Evolutionary conservation across 2,329 filamentous ascomycete genomes (phyloP).

Genomic region (Xylariaceae sp.): DNA sequence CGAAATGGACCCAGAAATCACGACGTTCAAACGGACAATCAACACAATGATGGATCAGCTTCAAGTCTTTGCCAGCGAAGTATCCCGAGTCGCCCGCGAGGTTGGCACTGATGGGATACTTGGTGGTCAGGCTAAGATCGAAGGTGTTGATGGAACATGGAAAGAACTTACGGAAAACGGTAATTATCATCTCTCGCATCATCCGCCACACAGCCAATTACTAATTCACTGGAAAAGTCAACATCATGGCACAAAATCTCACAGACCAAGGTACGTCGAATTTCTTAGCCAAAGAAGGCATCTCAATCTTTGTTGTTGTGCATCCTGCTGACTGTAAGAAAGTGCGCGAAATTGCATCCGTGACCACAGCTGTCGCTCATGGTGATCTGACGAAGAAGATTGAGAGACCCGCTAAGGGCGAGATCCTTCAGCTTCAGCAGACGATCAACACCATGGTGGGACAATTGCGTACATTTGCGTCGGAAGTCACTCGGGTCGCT

Average conservation of each 20-base stretch:
- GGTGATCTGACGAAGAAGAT: slow-evolving; percentile 84
- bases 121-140: slow-evolving; percentile 88
- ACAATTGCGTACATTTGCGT: slow-evolving; percentile 77
- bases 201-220: slow-evolving; percentile 11
- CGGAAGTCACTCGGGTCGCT: slow-evolving; percentile 77
- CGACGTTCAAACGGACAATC: slow-evolving; percentile 95
- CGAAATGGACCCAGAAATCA: slow-evolving; percentile 98
- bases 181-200: slow-evolving; percentile 34
- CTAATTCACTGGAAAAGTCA: slow-evolving; percentile 48
- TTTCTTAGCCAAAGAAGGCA: neutral
- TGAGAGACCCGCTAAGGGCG: slow-evolving; percentile 72
- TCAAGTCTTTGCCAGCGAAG: slow-evolving; percentile 93
- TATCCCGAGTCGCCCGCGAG: slow-evolving; percentile 89
- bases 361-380: slow-evolving; percentile 78
- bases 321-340: slow-evolving; percentile 6
- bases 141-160: slow-evolving; percentile 94
- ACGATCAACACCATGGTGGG: slow-evolving; percentile 91
- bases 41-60: slow-evolving; percentile 99
- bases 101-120: slow-evolving; percentile 94
- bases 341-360: slow-evolving; percentile 80
- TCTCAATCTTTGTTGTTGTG: no score
- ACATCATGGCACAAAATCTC: slow-evolving; percentile 79
- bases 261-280: slow-evolving; percentile 61
- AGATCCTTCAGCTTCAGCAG: slow-evolving; percentile 78
- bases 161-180: slow-evolving; percentile 90